Conservation (phyloP, 2,329 filamentous ascomycete genomes). For the Epichloe sibirici region DNA sequence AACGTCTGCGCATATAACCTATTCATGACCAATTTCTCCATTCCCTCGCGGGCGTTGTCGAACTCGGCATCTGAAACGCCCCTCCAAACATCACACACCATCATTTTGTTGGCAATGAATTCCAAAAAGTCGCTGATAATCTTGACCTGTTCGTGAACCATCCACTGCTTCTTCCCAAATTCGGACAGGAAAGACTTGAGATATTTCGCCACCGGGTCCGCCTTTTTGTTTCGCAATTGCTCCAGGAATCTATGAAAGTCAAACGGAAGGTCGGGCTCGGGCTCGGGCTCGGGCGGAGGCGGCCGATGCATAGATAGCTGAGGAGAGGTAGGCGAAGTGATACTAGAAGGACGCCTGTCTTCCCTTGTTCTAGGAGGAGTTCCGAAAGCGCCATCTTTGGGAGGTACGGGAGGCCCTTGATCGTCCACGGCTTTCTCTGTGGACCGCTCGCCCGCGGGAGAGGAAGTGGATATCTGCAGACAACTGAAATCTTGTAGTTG, state of each 20-base stretch:
- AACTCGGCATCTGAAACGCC: constrained; percentile 95
- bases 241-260: constrained; percentile 97
- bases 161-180: constrained; percentile 97
- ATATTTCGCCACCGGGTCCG: constrained; percentile 94
- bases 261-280: constrained; percentile 78
- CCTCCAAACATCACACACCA: constrained; percentile 88
- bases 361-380: constrained; percentile 25
- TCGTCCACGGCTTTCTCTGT: constrained; percentile 31
- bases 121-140: constrained; percentile 93
- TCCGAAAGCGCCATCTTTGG: constrained; percentile 41
- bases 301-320: constrained; percentile 43
- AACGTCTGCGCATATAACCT: constrained; percentile 91
- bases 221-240: constrained; percentile 88
- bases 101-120: constrained; percentile 98
- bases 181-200: constrained; percentile 88
- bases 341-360: constrained; percentile 20
- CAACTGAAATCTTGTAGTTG: constrained; percentile 37
- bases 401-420: constrained; percentile 43
- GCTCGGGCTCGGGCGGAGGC: constrained; percentile 60
- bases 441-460: constrained; percentile 24
- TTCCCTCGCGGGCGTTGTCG: constrained; percentile 93
- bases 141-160: constrained; percentile 98
- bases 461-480: constrained; percentile 27
- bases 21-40: constrained; percentile 99
- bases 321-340: constrained; percentile 32